phyloP scores from a whole-genome alignment of 805 yeast species.

The Hanseniaspora valbyensis region DNA sequence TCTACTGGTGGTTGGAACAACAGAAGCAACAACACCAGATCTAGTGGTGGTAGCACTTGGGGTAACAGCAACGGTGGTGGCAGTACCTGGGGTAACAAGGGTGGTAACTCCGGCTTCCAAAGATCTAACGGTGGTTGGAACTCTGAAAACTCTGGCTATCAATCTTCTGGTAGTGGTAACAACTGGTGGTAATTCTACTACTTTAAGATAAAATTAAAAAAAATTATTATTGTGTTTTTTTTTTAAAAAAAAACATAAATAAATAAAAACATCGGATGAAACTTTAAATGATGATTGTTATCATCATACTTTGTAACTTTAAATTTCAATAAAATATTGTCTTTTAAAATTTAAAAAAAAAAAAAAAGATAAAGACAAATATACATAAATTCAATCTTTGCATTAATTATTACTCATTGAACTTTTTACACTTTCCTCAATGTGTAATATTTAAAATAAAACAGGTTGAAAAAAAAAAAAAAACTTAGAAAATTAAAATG shows the following conservation, averaged over 20 bases:
- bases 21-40: conserved; percentile 20
- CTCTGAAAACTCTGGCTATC: not conserved
- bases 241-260: not conserved
- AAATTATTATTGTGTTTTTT: too few species aligned
- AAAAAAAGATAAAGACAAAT: not conserved
- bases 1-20: conserved; percentile 19
- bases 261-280: too few species aligned
- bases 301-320: not conserved
- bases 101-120: conserved; percentile 22
- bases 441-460: not conserved
- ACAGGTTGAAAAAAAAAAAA: not conserved
- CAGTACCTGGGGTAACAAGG: conserved; percentile 24
- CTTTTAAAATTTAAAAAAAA: too few species aligned
- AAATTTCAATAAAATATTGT: not conserved
- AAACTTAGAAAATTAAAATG: too few species aligned
- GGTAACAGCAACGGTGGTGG: conserved; percentile 27
- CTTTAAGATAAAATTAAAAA: too few species aligned
- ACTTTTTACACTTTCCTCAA: too few species aligned
- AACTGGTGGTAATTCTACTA: conserved; percentile 14
- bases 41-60: conserved; percentile 16
- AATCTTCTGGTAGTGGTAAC: conserved; percentile 4
- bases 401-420: too few species aligned
- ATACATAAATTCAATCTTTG: too few species aligned
- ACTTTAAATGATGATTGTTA: conserved; percentile 1
- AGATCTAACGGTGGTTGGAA: not conserved